Evolutionary conservation across 139 green algal species (phyloP).

Genomic region (Tetraselmis striata): DNA sequence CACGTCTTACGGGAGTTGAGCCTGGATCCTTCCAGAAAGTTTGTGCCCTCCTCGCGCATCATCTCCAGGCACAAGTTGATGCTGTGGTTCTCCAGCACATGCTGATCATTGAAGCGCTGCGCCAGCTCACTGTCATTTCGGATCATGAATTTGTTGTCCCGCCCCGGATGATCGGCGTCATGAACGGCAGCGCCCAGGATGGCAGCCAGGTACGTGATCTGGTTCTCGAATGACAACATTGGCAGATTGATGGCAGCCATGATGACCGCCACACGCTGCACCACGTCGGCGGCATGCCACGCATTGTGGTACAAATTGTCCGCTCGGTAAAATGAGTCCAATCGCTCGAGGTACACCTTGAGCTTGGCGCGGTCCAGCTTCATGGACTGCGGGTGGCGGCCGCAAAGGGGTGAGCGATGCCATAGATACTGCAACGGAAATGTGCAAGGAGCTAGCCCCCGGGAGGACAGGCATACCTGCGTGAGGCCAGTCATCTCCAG

Average conservation of each 20-base stretch:
- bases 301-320: not conserved
- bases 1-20: not conserved
- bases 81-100: constrained; percentile 6
- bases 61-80: not conserved
- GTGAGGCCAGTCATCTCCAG: too few relatives aligned
- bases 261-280: not conserved
- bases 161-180: not conserved
- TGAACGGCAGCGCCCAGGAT: not conserved
- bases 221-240: too few relatives aligned
- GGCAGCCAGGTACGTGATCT: not conserved
- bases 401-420: too few relatives aligned
- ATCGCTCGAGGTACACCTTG: too few relatives aligned
- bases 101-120: not conserved
- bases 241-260: not conserved
- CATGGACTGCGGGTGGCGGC: too few relatives aligned
- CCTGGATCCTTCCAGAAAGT: not conserved
- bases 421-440: too few relatives aligned
- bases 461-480: too few relatives aligned
- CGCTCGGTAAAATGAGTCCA: too few relatives aligned
- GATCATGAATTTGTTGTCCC: not conserved
- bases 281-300: not conserved
- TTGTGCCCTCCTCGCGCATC: not conserved
- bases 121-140: not conserved
- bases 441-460: too few relatives aligned
- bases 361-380: too few relatives aligned